Evolutionary conservation across 805 yeast species (phyloP).

Genomic region (Monosporozyma aerobia): DNA sequence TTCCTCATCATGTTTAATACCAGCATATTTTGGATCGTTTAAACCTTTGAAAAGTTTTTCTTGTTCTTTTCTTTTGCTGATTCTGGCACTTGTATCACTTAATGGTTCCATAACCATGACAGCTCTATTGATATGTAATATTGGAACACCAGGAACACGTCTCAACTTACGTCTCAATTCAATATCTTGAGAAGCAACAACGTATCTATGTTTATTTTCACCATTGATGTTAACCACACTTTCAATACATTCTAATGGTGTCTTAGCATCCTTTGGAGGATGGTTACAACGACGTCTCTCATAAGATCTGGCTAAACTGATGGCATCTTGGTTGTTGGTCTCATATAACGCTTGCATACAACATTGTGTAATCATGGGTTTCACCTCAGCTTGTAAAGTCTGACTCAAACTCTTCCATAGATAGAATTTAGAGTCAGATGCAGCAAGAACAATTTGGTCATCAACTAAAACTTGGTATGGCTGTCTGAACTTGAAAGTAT

Average conservation of each 20-base stretch:
- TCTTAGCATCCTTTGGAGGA: slow-evolving; percentile 47
- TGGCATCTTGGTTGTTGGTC: slow-evolving; percentile 63
- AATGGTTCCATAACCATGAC: slow-evolving; percentile 96
- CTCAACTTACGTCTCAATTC: slow-evolving; percentile 61
- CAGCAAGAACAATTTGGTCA: slow-evolving; percentile 60
- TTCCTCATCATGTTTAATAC: slow-evolving; percentile 29
- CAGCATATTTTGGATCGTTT: slow-evolving; percentile 51
- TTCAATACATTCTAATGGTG: slow-evolving; percentile 68
- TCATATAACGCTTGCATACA: slow-evolving; percentile 80
- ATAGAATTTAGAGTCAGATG: slow-evolving; percentile 62
- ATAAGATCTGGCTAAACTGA: slow-evolving; percentile 67
- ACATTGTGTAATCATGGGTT: slow-evolving; percentile 92
- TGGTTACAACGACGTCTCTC: slow-evolving; percentile 95
- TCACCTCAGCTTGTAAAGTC: slow-evolving; percentile 77
- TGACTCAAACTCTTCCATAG: slow-evolving; percentile 69
- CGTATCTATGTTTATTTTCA: slow-evolving; percentile 80
- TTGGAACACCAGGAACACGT: slow-evolving; percentile 79
- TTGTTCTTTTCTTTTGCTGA: slow-evolving; percentile 45
- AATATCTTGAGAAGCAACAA: slow-evolving; percentile 77
- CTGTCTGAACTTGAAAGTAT: slow-evolving; percentile 84
- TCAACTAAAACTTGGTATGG: slow-evolving; percentile 90
- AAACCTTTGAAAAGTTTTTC: slow-evolving; percentile 70
- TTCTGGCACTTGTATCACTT: slow-evolving; percentile 54
- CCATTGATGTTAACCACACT: slow-evolving; percentile 64
- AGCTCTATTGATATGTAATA: slow-evolving; percentile 76